Conservation (phyloP, 2,329 filamentous ascomycete genomes). For the Rhynchosporium secalis region DNA sequence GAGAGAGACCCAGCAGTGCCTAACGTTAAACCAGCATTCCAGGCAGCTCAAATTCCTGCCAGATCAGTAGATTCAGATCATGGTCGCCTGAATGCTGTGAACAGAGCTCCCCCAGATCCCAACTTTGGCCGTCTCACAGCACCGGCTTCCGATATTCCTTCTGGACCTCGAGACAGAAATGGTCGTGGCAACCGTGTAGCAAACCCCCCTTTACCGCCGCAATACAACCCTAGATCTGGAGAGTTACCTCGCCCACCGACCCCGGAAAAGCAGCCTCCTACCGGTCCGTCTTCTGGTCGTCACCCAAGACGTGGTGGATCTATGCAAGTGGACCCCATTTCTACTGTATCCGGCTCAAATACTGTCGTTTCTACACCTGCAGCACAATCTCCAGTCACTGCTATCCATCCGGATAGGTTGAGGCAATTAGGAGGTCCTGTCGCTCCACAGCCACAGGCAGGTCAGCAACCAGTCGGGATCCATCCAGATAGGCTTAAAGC, state of each 20-base stretch:
- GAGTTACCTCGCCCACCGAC: constrained; percentile 37
- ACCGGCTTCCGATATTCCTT: constrained; percentile 49
- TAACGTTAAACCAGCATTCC: constrained; percentile 46
- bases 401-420: constrained; percentile 53
- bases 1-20: constrained; percentile 48
- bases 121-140: constrained; percentile 63
- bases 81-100: constrained; percentile 43
- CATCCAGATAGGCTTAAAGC: constrained; percentile 39
- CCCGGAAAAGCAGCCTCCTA: constrained; percentile 40
- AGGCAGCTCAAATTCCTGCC: constrained; percentile 39
- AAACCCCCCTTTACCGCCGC: constrained; percentile 25
- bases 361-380: constrained; percentile 31
- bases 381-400: constrained; percentile 35
- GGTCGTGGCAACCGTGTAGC: constrained; percentile 38
- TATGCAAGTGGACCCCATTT: constrained; percentile 33
- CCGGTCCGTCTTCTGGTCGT: constrained; percentile 38
- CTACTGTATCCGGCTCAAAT: constrained; percentile 27
- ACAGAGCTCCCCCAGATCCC: constrained; percentile 53
- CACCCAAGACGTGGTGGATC: constrained; percentile 33
- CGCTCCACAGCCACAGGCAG: constrained; percentile 39
- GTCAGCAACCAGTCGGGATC: constrained; percentile 36
- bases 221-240: constrained; percentile 29
- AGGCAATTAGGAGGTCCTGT: constrained; percentile 46
- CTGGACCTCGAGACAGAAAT: constrained; percentile 56
- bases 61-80: constrained; percentile 51